Conservation (phyloP, 768 basidiomycete species). For the Leccinum arenicola region DNA sequence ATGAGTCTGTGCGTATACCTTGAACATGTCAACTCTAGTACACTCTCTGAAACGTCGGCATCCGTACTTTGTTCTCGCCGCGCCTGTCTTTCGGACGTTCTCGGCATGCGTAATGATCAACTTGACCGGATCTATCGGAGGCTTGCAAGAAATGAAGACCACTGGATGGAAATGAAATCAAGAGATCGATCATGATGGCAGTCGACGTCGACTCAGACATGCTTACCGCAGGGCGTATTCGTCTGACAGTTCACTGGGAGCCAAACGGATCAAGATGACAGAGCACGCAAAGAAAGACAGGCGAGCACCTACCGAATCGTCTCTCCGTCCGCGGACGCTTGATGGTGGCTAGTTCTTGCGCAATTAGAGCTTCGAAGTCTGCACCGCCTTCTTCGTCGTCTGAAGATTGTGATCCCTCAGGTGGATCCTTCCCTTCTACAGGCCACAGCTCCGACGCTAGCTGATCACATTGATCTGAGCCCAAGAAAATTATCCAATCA, state of each 20-base stretch:
- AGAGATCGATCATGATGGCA: neutral
- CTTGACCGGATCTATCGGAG: conserved; percentile 73
- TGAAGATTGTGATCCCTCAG: conserved; percentile 25
- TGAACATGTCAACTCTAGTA: conserved; percentile 4
- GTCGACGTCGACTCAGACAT: neutral
- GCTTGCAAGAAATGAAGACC: conserved; percentile 75
- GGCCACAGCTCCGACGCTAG: conserved; percentile 76
- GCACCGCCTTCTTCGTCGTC: conserved; percentile 40
- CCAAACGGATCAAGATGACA: conserved; percentile 1
- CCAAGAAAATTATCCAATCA: neutral
- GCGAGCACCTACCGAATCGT: conserved; percentile 54
- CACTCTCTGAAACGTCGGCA: neutral
- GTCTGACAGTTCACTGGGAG: conserved; percentile 69
- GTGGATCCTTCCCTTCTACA: conserved; percentile 23
- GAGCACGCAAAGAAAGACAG: neutral
- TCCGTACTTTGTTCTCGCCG: conserved; percentile 61
- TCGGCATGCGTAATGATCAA: conserved; percentile 63
- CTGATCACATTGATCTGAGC: conserved; percentile 37
- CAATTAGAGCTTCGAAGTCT: conserved; percentile 69
- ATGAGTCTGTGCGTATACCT: conserved; percentile 72
- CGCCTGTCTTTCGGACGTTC: conserved; percentile 58
- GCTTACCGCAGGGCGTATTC: conserved; percentile 72
- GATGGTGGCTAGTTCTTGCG: conserved; percentile 66
- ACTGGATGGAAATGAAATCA: conserved; percentile 40
- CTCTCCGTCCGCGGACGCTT: conserved; percentile 62